A percentile compares a stretch with the other conserved stretches of the same genome.
These are phyloP conservation scores for Sporothrix variecibatus DNA, from an alignment of 2,329 filamentous ascomycete genomes.

Conservation along the genomic window DNA sequence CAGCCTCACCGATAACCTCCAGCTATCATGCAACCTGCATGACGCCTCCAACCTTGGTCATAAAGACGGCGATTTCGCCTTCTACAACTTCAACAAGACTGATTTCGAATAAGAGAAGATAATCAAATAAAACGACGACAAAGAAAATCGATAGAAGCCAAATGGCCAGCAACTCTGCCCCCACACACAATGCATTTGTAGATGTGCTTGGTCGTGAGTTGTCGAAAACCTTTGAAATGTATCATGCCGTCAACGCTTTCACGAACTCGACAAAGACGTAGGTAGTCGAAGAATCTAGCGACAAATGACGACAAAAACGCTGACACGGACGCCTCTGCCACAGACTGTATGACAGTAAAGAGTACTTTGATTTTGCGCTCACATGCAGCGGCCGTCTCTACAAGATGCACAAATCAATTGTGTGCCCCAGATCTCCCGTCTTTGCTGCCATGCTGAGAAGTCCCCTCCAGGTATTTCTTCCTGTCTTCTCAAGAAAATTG, in stretches of 20 bases:
- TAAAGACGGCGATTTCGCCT: not conserved
- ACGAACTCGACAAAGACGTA: not conserved
- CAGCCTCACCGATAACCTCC: not conserved
- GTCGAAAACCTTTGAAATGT: not conserved
- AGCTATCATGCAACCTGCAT: not conserved
- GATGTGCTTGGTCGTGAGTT: not conserved
- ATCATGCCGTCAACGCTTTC: not conserved
- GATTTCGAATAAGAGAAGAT: not conserved
- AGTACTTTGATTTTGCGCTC: constrained; percentile 8
- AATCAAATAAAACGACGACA: not conserved
- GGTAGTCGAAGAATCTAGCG: not conserved
- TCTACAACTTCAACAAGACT: not conserved
- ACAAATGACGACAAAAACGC: not conserved
- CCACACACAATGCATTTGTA: not conserved
- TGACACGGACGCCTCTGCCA: not conserved
- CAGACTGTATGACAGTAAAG: not conserved
- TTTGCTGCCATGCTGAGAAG: constrained; percentile 4
- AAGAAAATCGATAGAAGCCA: not conserved
- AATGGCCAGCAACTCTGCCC: not conserved
- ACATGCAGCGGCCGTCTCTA: not conserved
- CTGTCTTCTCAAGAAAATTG: not conserved
- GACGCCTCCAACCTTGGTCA: not conserved
- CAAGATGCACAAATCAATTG: not conserved
- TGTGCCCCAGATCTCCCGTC: not conserved
- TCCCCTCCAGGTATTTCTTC: not conserved